Evolutionary conservation across 768 basidiomycete species (phyloP).

Genomic region (Termitomyces sp.): DNA sequence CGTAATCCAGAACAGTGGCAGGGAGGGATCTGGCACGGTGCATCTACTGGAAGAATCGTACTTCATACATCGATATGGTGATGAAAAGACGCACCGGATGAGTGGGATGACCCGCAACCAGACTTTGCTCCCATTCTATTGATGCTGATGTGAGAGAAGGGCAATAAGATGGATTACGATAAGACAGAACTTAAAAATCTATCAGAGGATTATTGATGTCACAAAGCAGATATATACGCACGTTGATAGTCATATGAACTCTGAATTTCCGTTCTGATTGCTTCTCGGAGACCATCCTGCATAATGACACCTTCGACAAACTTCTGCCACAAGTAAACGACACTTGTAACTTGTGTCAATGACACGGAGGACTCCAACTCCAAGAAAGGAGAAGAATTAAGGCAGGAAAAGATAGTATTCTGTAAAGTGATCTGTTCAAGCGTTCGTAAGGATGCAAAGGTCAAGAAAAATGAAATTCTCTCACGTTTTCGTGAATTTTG

Average conservation of each 20-base stretch:
- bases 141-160: slow-evolving; percentile 35
- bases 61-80: neutral
- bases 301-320: slow-evolving; percentile 33
- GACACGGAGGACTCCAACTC: slow-evolving; percentile 24
- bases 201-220: neutral
- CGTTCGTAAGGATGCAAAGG: neutral
- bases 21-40: slow-evolving; percentile 45
- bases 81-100: slow-evolving; percentile 38
- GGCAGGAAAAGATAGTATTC: slow-evolving; percentile 23
- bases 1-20: slow-evolving; percentile 29
- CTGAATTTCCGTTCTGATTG: slow-evolving; percentile 34
- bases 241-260: slow-evolving; percentile 43
- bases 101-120: slow-evolving; percentile 54
- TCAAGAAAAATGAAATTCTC: neutral
- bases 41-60: slow-evolving; percentile 33
- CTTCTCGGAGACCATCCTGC: slow-evolving; percentile 22
- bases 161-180: slow-evolving; percentile 33
- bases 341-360: slow-evolving; percentile 25
- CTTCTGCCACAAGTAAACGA: slow-evolving; percentile 35
- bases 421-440: slow-evolving; percentile 18
- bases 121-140: slow-evolving; percentile 54
- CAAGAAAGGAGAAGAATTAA: slow-evolving; percentile 32
- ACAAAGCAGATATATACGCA: slow-evolving; percentile 15
- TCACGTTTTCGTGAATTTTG: slow-evolving; percentile 3
- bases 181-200: slow-evolving; percentile 27